A percentile compares a stretch with the other conserved stretches of the same genome.
phyloP scores from a whole-genome alignment of 495 filamentous ascomycete species.

The Penicillium silybi region DNA sequence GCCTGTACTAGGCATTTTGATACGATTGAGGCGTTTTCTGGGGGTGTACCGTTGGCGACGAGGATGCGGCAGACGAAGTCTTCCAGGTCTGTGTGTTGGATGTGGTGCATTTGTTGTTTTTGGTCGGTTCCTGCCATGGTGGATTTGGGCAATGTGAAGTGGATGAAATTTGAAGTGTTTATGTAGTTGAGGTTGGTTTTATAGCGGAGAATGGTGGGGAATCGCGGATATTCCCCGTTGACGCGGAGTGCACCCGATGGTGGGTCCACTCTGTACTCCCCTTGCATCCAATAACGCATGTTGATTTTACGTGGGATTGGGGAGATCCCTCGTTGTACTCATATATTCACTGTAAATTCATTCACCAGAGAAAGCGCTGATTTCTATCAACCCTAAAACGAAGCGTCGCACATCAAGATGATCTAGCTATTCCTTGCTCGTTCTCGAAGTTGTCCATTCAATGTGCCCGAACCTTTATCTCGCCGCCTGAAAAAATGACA shows the following conservation, averaged over 20 bases:
- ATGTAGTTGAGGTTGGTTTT: too few species aligned
- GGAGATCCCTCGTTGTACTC: neutral
- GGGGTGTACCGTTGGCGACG: constrained; percentile 53
- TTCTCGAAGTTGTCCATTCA: too few species aligned
- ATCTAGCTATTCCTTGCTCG: too few species aligned
- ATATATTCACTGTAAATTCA: neutral
- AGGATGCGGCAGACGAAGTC: constrained; percentile 48
- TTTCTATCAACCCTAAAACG: too few species aligned
- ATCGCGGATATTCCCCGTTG: constrained; percentile 12
- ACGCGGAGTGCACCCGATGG: neutral
- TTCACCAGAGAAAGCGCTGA: neutral
- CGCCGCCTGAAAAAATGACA: too few species aligned
- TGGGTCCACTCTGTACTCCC: neutral
- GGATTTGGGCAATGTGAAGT: constrained; percentile 11
- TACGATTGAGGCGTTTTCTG: constrained; percentile 53
- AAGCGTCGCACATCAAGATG: too few species aligned
- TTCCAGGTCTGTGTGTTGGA: constrained; percentile 22
- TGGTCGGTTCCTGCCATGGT: neutral
- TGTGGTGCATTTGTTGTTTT: constrained; percentile 23
- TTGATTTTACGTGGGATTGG: neutral
- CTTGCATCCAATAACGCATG: neutral
- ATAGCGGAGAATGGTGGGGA: too few species aligned
- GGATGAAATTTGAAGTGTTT: neutral
- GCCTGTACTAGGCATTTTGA: constrained; percentile 62
- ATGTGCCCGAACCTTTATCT: too few species aligned